Evolutionary conservation across 495 filamentous ascomycete genomes (phyloP), one percentile per base, ranked within the genome.

Genomic region (Xeromyces bisporus): DNA sequence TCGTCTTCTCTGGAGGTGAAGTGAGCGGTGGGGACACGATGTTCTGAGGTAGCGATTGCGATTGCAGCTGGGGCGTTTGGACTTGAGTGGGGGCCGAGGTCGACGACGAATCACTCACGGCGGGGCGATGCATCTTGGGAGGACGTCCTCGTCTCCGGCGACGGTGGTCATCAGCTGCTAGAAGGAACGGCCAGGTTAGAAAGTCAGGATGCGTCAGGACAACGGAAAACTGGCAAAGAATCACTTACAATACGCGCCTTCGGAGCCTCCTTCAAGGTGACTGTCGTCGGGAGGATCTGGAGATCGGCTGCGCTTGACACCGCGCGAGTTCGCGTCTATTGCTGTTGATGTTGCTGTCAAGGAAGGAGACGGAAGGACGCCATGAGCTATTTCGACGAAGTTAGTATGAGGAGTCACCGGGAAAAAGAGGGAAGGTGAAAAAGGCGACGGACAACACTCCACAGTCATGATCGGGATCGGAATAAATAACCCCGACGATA

Each of bases 251-350:
- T n/a, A n/a, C n/a, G n/a, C n/a, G n/a, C n/a, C n/a, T n/a, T n/a
- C n/a, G n/a, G n/a, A n/a, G n/a, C n/a, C n/a, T n/a, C n/a, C 33
- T 26, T 34, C 25, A 32, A 29, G 31, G 40, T 57, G 53, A 40
- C 60, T 53, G 48, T 79, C 74, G 46, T 69, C 71, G 48, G 76
- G 74, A 42, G 64, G 64, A 42, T 91, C 81, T 43, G 84, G 86
- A 32, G 89, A 93, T 35, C 84, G 83, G 71, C 81, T 89, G 57
- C 89, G 74, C 64, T 96, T 97, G 49, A 82, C 54, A 38, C 85
- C 84, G 51, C 89, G 76, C 40, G 83, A 71, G 37, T 49, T 66
- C 29, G 52, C 51, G 45, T 66, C 64, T 39, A 63, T 62, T 43
- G 62, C 56, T 21, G 62, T 56, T 43, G 62, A 56, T 21, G 62